Conservation (phyloP, 345 rosid species). For the Diplotaxis tenuifolia region DNA sequence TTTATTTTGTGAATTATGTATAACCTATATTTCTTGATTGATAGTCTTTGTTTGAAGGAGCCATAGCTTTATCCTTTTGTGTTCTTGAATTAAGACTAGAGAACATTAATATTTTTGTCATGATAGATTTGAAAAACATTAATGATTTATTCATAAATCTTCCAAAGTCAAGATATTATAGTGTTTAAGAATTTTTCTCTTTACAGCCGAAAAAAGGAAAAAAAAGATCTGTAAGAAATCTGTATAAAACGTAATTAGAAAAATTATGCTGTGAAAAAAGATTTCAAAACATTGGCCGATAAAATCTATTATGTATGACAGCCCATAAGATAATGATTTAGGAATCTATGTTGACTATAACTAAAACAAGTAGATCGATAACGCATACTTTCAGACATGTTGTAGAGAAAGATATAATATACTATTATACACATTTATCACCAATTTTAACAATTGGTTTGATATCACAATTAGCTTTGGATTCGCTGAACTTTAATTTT, state of each 20-base stretch:
- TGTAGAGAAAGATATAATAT: background rate
- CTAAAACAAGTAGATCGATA: background rate
- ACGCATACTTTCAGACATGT: background rate
- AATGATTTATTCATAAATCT: background rate
- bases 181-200: background rate
- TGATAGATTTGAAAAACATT: background rate
- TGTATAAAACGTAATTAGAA: background rate
- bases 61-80: background rate
- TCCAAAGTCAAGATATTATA: background rate
- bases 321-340: background rate
- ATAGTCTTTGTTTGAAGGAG: background rate
- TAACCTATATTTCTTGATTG: background rate
- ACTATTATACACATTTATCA: background rate
- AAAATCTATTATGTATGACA: background rate
- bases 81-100: background rate
- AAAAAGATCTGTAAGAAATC: background rate
- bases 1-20: background rate
- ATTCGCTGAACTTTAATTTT: constrained; percentile 22
- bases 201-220: background rate
- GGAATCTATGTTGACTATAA: background rate
- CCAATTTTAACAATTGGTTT: background rate
- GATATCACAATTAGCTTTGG: constrained; percentile 23
- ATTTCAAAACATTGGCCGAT: background rate
- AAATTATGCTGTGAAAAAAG: background rate
- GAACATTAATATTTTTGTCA: too few species aligned